Percentiles rank a stretch among this genome's conserved stretches.
phyloP scores from a whole-genome alignment of 1,284 basidiomycete species.

The Sanguinoderma infundibulare region DNA sequence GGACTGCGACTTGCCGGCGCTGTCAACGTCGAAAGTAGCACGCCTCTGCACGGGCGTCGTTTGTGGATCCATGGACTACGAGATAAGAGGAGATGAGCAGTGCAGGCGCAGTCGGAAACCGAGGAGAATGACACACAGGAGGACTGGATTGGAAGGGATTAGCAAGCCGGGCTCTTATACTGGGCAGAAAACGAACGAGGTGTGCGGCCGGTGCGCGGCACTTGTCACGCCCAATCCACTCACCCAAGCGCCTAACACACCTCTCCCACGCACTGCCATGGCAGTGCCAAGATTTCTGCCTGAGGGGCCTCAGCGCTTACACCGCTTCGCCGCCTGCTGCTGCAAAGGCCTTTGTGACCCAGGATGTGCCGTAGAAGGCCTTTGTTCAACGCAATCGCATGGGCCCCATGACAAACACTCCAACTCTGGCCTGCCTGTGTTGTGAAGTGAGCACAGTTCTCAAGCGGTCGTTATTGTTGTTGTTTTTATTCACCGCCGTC shows the following conservation, averaged over 20 bases:
- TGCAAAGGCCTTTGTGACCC: neutral
- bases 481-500: neutral
- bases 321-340: no score
- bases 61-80: neutral
- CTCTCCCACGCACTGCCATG: no score
- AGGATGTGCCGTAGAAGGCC: no score
- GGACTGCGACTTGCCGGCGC: neutral
- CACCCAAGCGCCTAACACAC: neutral
- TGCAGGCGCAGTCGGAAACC: neutral
- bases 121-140: neutral
- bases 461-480: neutral
- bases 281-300: no score
- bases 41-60: neutral
- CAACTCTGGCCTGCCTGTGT: neutral
- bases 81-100: neutral
- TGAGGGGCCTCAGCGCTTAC: no score
- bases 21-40: conserved; percentile 17
- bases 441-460: neutral
- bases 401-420: no score
- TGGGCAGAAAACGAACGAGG: neutral
- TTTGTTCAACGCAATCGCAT: no score
- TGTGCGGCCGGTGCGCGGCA: neutral
- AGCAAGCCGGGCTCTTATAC: neutral
- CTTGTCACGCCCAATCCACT: no score
- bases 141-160: no score